These are phyloP conservation scores for Gaertneriomyces semiglobifer DNA, from an alignment of 192 early-diverging fungal species.

Conservation along the genomic window DNA sequence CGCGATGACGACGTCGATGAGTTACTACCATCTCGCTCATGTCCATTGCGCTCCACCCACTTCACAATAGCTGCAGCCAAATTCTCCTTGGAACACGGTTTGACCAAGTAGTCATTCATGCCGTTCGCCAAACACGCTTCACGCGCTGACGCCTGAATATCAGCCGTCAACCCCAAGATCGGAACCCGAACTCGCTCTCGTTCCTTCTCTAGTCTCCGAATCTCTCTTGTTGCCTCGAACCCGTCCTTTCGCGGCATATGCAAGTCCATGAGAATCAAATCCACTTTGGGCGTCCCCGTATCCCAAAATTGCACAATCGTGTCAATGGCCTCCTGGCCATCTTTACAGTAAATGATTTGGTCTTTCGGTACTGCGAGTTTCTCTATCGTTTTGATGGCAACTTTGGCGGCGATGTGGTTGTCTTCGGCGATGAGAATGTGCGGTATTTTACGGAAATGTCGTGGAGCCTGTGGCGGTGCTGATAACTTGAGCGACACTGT, in stretches of 20 bases:
- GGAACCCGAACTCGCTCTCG: slow-evolving; percentile 14
- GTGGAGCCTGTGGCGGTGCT: no score
- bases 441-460: neutral
- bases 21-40: no score
- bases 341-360: slow-evolving; percentile 3
- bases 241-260: slow-evolving; percentile 11
- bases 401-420: slow-evolving; percentile 7
- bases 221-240: slow-evolving; percentile 2
- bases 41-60: neutral
- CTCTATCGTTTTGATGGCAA: slow-evolving; percentile 11
- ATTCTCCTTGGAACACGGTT: neutral
- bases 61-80: neutral
- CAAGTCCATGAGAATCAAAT: slow-evolving; percentile 13
- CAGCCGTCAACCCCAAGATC: slow-evolving; percentile 9
- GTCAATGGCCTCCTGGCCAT: slow-evolving; percentile 7
- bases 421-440: slow-evolving; percentile 15
- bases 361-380: neutral
- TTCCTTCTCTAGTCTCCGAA: slow-evolving; percentile 13
- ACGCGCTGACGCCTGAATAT: neutral
- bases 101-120: slow-evolving; percentile 15
- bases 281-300: neutral
- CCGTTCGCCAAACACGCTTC: slow-evolving; percentile 7
- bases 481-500: neutral
- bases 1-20: no score
- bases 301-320: neutral